phyloP scores from a whole-genome alignment of 768 basidiomycete genomes.

The Podaxis carcinomalis region DNA sequence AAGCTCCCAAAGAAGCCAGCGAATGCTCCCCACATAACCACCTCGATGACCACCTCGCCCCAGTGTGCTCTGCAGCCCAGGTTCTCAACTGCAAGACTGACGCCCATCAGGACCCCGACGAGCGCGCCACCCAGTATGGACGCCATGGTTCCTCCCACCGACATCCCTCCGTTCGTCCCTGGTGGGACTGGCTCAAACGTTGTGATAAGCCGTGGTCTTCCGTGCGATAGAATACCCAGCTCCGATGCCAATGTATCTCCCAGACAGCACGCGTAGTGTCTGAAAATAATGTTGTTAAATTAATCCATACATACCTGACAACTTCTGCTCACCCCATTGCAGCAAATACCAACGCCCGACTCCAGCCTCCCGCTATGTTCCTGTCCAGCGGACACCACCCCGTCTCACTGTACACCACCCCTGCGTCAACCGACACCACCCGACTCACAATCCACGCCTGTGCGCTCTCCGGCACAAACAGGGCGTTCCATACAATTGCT shows the following conservation, averaged over 20 bases:
- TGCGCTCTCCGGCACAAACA: conserved; percentile 41
- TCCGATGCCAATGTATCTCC: conserved; percentile 94
- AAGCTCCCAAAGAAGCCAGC: conserved; percentile 79
- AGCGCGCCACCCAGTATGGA: conserved; percentile 69
- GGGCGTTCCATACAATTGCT: conserved; percentile 57
- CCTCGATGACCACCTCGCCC: conserved; percentile 31
- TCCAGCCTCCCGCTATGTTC: conserved; percentile 43
- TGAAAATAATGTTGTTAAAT: conserved; percentile 22
- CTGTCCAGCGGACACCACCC: conserved; percentile 63
- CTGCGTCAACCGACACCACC: conserved; percentile 21
- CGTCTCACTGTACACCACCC: conserved; percentile 29
- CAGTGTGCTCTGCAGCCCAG: conserved; percentile 41
- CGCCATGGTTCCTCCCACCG: conserved; percentile 67
- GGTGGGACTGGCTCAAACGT: conserved; percentile 72
- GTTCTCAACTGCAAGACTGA: conserved; percentile 60
- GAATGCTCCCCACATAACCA: conserved; percentile 56
- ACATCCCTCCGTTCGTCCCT: conserved; percentile 90
- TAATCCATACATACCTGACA: not conserved
- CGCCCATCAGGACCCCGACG: conserved; percentile 62
- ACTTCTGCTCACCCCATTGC: conserved; percentile 53
- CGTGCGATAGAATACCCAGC: conserved; percentile 77
- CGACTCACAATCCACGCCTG: conserved; percentile 29
- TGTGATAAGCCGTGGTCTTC: conserved; percentile 73
- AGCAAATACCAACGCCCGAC: conserved; percentile 57
- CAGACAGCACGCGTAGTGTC: conserved; percentile 85